These are phyloP conservation scores for Macrotyloma uniflorum DNA, from an alignment of 306 rosid species.

Conservation along the genomic window DNA sequence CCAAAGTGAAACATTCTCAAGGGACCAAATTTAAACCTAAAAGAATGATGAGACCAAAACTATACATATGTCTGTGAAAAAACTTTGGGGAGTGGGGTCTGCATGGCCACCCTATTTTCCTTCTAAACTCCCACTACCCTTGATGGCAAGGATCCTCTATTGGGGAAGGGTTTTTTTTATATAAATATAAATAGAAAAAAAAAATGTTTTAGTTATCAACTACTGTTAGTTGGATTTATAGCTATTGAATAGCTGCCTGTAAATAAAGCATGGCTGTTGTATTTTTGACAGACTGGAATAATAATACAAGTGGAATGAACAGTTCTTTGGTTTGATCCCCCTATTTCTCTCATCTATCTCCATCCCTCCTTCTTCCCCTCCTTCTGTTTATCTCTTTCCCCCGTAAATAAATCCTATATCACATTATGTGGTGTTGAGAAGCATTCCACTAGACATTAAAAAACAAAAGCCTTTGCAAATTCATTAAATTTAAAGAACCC, in stretches of 20 bases:
- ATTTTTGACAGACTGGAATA: background rate
- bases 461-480: conserved; percentile 5
- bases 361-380: background rate
- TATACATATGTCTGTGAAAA: too few species aligned
- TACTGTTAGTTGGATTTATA: background rate
- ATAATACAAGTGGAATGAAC: background rate
- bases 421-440: background rate
- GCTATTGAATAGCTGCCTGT: background rate
- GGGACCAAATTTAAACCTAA: too few species aligned
- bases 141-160: background rate
- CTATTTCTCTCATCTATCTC: background rate
- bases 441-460: background rate
- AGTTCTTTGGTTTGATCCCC: background rate
- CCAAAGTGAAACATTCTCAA: too few species aligned
- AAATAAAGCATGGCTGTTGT: background rate
- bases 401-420: background rate
- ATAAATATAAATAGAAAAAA: background rate
- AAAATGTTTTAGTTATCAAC: background rate
- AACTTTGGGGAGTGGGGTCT: too few species aligned
- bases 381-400: background rate
- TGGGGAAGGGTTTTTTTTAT: background rate
- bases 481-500: conserved; percentile 18
- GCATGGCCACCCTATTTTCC: too few species aligned
- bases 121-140: too few species aligned
- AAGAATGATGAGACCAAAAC: too few species aligned